A percentile compares a stretch with the other conserved stretches of the same genome.
These are phyloP conservation scores for Pseudocercospora macadamiae DNA, from an alignment of 2,329 filamentous ascomycete genomes.

Conservation along the genomic window DNA sequence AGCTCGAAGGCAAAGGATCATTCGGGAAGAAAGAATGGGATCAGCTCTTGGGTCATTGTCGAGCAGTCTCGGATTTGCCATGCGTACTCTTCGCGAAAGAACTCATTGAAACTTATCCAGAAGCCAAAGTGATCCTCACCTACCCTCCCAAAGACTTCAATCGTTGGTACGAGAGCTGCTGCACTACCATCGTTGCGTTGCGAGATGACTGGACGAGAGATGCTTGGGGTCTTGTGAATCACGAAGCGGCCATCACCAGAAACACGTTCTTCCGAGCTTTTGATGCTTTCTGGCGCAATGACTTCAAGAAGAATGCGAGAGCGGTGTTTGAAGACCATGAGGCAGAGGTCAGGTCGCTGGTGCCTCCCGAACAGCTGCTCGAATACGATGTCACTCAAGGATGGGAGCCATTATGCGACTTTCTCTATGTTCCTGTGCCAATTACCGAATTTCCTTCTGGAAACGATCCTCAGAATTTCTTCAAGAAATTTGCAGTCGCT, in stretches of 20 bases:
- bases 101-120: too few species aligned
- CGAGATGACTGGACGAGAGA: conserved; percentile 16
- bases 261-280: conserved; percentile 5
- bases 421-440: conserved; percentile 14
- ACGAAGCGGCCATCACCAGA: background rate
- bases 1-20: background rate
- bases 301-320: conserved; percentile 31
- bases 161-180: background rate
- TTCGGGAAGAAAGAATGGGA: conserved; percentile 32
- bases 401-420: conserved; percentile 22
- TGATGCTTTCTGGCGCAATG: conserved; percentile 16
- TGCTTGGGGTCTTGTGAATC: conserved; percentile 6
- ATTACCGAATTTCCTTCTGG: background rate
- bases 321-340: conserved; percentile 25
- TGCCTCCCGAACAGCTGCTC: conserved; percentile 25
- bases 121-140: too few species aligned
- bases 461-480: background rate
- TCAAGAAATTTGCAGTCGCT: background rate
- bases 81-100: conserved; percentile 21
- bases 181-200: background rate
- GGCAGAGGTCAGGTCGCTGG: background rate
- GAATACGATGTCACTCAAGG: conserved; percentile 13
- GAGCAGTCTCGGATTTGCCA: conserved; percentile 39
- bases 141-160: conserved; percentile 33
- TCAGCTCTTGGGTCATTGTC: conserved; percentile 34